Evolutionary conservation across 1,284 basidiomycete species (phyloP), one percentile per base, ranked within the genome.

Genomic region (Pseudozyma thailandica): DNA sequence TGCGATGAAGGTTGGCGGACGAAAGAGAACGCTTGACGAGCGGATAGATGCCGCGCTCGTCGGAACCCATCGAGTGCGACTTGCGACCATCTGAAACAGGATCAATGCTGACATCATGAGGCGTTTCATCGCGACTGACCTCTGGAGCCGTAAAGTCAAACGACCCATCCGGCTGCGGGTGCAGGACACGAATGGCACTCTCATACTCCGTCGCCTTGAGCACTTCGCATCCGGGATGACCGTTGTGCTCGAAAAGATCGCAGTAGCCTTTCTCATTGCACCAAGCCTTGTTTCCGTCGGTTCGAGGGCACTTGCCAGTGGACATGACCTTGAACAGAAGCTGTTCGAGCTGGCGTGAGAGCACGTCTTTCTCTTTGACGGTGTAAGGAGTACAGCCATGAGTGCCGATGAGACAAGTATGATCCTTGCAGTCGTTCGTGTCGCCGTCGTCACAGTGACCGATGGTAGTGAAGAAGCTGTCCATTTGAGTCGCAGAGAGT

Each of bases 181-280:
- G 41, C 5, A 62, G 38, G 7, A 20, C 7, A 8, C 35, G 27
- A 1, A 47, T 8, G n/a, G 56, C 15, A 4, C 31, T 18, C 7
- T 6, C 10, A 20, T 28, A 39, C 9, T 63, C 53, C 2, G 38
- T 6, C 6, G 18, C 2, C 3, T 33, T 12, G 25, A 56, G 28
- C 13, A 0, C 3, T 0, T 39, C n/a, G 33, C 53, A 63, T 13
- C 12, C 23, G n/a, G 13, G 13, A 10, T 49, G 4, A 25, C 4
- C 23, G 20, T n/a, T 39, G 20, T 23, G 13, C 3, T 62, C 43
- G 30, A 50, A 62, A n/a, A 43, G 8, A n/a, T 55, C 49, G 49
- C 59, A 62, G 49, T 42, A 62, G 28, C 53, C 53, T 16, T 16
- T 10, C 9, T 27, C 3, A 25, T 23, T 48, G 50, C 60, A 63